A percentile compares a stretch with the other conserved stretches of the same genome.
Evolutionary conservation across 2,329 filamentous ascomycete genomes (phyloP).

Genomic region (Epichloe coenophiala): DNA sequence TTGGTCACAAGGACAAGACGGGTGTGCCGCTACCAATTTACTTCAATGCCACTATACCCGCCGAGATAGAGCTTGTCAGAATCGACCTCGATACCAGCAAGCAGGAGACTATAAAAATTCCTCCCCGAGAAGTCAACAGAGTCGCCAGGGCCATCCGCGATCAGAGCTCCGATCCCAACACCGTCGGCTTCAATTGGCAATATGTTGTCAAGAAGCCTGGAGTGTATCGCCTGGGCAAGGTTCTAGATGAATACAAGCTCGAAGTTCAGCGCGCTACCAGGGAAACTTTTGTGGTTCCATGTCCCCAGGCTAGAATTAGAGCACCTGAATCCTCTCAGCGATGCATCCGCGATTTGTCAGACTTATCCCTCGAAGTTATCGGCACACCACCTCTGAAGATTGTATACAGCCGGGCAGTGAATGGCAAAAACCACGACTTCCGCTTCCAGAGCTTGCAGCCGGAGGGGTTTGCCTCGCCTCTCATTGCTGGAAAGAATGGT

Average conservation of each 20-base stretch:
- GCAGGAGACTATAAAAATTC: slow-evolving; percentile 69
- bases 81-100: slow-evolving; percentile 69
- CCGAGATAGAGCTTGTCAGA: slow-evolving; percentile 77
- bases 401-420: slow-evolving; percentile 79
- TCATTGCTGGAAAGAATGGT: slow-evolving; percentile 48
- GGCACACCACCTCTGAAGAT: slow-evolving; percentile 87
- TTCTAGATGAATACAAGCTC: slow-evolving; percentile 86
- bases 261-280: slow-evolving; percentile 68
- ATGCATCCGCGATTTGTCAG: slow-evolving; percentile 78
- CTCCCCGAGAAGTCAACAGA: slow-evolving; percentile 58
- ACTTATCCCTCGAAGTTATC: slow-evolving; percentile 68
- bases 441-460: slow-evolving; percentile 91
- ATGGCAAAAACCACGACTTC: slow-evolving; percentile 68
- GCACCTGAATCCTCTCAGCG: slow-evolving; percentile 49
- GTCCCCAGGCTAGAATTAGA: slow-evolving; percentile 66
- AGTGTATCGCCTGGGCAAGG: slow-evolving; percentile 70
- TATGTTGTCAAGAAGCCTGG: slow-evolving; percentile 75
- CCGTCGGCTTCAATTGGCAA: slow-evolving; percentile 52
- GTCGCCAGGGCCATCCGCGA: slow-evolving; percentile 57
- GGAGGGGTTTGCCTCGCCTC: slow-evolving; percentile 67
- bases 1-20: slow-evolving; percentile 49
- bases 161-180: slow-evolving; percentile 48
- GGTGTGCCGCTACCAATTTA: slow-evolving; percentile 63
- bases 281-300: slow-evolving; percentile 74
- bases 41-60: slow-evolving; percentile 86